Evolutionary conservation across 108 stramenopile species (phyloP), one percentile per base, ranked within the genome.

Genomic region (Thalassiosira profunda): DNA sequence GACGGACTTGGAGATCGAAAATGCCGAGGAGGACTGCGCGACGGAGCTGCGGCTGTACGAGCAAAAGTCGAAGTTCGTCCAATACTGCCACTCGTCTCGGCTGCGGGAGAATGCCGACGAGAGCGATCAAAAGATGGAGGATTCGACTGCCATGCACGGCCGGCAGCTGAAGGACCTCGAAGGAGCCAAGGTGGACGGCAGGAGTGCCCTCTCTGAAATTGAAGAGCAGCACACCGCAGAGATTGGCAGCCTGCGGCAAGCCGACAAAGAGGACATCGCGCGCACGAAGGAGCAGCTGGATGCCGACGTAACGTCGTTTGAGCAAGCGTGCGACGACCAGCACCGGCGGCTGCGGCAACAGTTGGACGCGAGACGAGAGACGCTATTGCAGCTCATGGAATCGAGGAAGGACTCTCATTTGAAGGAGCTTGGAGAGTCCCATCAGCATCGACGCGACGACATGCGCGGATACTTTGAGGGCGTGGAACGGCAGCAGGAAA

Each of bases 51-150:
- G 43, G 35, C 58, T 78, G 10, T 66, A 70, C 51, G 38, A 78
- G 37, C 76, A 78, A 38, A 78, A 78, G 51, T 40, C 68, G 5
- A 64, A 65, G 10, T 78, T 65, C 51, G 28, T 78, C 30, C 57
- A 70, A 29, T 78, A 78, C 46, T 78, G 76, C 26, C 76, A 78
- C 35, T 63, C 70, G 15, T 53, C 51, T 29, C 70, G 66, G 56
- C 12, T 78, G 11, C 70, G 53, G 25, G 47, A 55, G 9, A 37
- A 43, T 6, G 7, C 21, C 4, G 63, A 59, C 29, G 31, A 58
- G 0, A 42, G 36, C 3, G 47, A 43, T 24, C 26, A 34, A 21
- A 63, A 63, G 41, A 33, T 37, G 30, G 53, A 77, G 6, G 28
- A 47, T 25, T 37, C 36, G 8, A 24, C 4, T 1, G 17, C 30